Evolutionary conservation across 176 grass and related monocot genomes (phyloP).

Genomic region (Avena atlantica): DNA sequence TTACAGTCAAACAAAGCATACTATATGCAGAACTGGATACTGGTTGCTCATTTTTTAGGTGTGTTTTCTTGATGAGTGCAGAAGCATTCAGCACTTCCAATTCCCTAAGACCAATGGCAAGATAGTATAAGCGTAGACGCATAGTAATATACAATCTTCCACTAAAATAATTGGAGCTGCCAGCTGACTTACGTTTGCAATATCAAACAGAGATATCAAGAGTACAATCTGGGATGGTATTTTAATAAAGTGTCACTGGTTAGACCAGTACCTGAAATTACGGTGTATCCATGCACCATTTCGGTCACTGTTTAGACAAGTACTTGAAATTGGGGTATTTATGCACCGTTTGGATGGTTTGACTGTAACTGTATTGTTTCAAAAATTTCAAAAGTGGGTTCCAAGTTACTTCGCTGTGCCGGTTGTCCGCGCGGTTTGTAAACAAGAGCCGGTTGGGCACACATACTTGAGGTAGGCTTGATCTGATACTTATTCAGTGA

Average conservation of each 20-base stretch:
- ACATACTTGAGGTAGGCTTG: neutral
- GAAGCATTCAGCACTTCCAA: slow-evolving; percentile 17
- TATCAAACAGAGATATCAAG: neutral
- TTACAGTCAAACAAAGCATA: slow-evolving; percentile 24
- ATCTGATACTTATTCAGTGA: neutral
- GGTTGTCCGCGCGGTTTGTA: neutral
- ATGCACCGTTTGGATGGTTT: neutral
- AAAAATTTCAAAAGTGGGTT: neutral
- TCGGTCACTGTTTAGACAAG: too few species aligned
- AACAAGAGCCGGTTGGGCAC: neutral
- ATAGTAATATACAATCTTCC: neutral
- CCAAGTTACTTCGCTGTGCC: neutral
- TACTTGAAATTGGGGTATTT: neutral
- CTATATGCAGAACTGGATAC: neutral
- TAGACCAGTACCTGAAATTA: neutral
- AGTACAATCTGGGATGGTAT: neutral
- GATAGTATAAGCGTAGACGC: neutral
- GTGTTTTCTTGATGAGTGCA: slow-evolving; percentile 30
- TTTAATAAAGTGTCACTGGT: neutral
- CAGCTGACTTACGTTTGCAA: neutral
- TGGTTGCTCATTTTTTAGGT: slow-evolving; percentile 12
- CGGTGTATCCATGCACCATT: neutral
- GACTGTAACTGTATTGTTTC: neutral
- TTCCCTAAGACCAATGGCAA: slow-evolving; percentile 2
- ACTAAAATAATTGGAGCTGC: slow-evolving; percentile 21